Base-by-base conservation (phyloP, 805 yeast genomes). In the Yueomyces sinensis region DNA sequence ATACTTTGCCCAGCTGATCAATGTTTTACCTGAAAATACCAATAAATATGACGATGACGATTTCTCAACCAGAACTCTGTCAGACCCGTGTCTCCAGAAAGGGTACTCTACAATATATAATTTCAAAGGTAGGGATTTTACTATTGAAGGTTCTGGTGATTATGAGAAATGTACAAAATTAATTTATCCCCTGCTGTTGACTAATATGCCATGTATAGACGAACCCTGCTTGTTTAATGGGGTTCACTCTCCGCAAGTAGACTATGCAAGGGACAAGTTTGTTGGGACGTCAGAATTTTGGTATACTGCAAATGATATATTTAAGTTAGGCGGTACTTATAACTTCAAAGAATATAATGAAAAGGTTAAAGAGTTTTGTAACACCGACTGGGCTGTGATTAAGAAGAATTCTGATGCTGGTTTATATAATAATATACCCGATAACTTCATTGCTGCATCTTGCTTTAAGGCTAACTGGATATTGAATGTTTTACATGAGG, bases 381-480 rank as follows among this genome's bases (percentile, higher is more conserved):
- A 73, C 42, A 66, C 73, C 39, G 73, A 76, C 33, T 91, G 97
- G 96, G 49, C 58, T 1, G 59, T 70, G 17, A 54, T 79, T 19
- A 58, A 63, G 32, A 56, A 63, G 20, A 69, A 74, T 27, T 64
- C 66, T 31, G 53, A 68, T 1, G 46, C 60, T 3, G 83, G 86
- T 4, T 59, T 61, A 27, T 82, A 79, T 50, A 68, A 75, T 14
- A 63, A 66, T 24, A 62, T 82, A 17, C 64, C 71, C 3, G 62
- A 68, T 22, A 72, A 76, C 0, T 66, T 71, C 37, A 61, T 91
- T 25, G 65, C 62, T 36, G 78, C 76, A 41, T 82, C 94, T 3
- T 91, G 98, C 53, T 91, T 91, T 63, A 91, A 91, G 49, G 93
- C 95, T 4, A 75, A 82, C 37, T 91, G 98, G 97, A 86, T 91